Evolutionary conservation across 768 basidiomycete genomes (phyloP).

Genomic region (Trametes maxima): DNA sequence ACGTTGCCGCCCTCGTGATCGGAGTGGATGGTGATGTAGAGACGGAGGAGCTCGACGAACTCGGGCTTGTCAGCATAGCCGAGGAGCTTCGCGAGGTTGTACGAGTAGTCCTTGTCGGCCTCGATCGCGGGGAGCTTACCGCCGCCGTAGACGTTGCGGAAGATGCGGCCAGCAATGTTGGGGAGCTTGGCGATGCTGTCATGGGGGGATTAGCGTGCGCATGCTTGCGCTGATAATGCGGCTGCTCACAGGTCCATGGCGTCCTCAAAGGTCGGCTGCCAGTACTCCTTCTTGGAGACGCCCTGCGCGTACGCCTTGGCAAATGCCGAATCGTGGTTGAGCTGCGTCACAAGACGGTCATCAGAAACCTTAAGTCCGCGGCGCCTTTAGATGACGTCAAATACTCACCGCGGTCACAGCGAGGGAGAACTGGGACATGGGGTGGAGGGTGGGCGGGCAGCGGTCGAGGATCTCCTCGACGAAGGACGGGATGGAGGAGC

Average conservation of each 20-base stretch:
- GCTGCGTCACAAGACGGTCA: constrained; percentile 41
- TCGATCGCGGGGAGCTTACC: constrained; percentile 91
- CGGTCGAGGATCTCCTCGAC: constrained; percentile 97
- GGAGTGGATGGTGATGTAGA: constrained; percentile 98
- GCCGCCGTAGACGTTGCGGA: constrained; percentile 82
- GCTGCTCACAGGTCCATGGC: constrained; percentile 75
- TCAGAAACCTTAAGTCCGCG: neutral
- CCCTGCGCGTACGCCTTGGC: constrained; percentile 94
- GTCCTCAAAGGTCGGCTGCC: constrained; percentile 92
- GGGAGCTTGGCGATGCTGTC: constrained; percentile 92
- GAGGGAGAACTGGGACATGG: constrained; percentile 98
- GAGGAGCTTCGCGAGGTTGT: constrained; percentile 86
- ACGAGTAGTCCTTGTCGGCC: constrained; percentile 80
- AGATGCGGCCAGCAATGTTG: constrained; percentile 92
- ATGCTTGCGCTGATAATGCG: neutral
- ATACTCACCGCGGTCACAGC: constrained; percentile 85
- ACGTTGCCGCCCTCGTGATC: constrained; percentile 99
- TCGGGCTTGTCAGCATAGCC: constrained; percentile 87
- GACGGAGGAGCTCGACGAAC: constrained; percentile 92
- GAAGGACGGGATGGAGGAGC: constrained; percentile 87
- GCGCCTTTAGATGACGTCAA: constrained; percentile 12
- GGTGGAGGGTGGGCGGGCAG: constrained; percentile 91
- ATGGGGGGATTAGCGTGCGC: neutral
- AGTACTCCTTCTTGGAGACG: constrained; percentile 94
- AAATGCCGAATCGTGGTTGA: constrained; percentile 96